phyloP scores from a whole-genome alignment of 768 basidiomycete genomes.

The Pleurotus cornucopiae region DNA sequence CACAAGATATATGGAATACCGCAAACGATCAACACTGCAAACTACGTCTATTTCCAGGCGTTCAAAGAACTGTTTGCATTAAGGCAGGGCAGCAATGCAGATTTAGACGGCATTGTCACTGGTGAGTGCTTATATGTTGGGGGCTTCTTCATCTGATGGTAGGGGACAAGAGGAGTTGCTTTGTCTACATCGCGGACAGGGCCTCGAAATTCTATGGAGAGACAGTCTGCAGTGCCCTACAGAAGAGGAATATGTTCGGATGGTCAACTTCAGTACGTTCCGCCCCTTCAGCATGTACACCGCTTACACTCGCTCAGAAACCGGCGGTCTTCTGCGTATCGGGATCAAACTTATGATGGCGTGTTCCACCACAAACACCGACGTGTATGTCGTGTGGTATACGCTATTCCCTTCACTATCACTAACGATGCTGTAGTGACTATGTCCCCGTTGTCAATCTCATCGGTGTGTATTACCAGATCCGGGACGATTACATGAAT shows the following conservation, averaged over 20 bases:
- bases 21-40: conserved; percentile 96
- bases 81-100: conserved; percentile 25
- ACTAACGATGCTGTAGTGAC: conserved; percentile 47
- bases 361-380: conserved; percentile 56
- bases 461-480: conserved; percentile 93
- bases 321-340: conserved; percentile 88
- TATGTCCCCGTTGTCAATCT: conserved; percentile 92
- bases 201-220: conserved; percentile 91
- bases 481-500: conserved; percentile 97
- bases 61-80: conserved; percentile 78
- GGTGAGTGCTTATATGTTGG: conserved; percentile 33
- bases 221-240: conserved; percentile 89
- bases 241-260: conserved; percentile 89
- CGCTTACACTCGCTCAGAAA: conserved; percentile 42
- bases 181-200: conserved; percentile 92
- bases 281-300: neutral
- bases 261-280: conserved; percentile 90
- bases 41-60: conserved; percentile 95
- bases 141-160: neutral
- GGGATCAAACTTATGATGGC: conserved; percentile 98
- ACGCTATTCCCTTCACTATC: neutral
- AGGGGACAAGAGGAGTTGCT: conserved; percentile 52
- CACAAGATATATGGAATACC: conserved; percentile 97
- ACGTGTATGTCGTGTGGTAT: conserved; percentile 41
- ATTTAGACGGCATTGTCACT: conserved; percentile 72